phyloP scores from a whole-genome alignment of 768 basidiomycete species.

The Podaxis rugospora region DNA sequence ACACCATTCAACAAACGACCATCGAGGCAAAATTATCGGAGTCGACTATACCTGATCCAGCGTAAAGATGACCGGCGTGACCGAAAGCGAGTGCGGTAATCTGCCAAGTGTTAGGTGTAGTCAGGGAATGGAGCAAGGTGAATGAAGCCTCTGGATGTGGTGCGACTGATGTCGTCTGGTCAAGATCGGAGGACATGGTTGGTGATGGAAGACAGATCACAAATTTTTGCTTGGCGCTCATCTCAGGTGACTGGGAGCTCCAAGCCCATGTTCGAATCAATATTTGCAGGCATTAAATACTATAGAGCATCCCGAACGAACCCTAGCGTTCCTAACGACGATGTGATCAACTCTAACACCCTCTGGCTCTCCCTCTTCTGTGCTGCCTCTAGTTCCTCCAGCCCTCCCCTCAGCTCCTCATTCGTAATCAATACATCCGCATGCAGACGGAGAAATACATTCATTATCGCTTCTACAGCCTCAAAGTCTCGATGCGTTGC shows the following conservation, averaged over 20 bases:
- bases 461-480: slow-evolving; percentile 85
- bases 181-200: not conserved
- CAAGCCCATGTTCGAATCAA: not conserved
- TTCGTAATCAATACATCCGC: slow-evolving; percentile 76
- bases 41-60: slow-evolving; percentile 51
- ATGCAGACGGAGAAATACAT: slow-evolving; percentile 81
- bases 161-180: not conserved
- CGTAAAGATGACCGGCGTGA: slow-evolving; percentile 44
- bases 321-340: slow-evolving; percentile 68
- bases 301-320: slow-evolving; percentile 72
- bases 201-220: not conserved
- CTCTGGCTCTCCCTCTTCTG: slow-evolving; percentile 78
- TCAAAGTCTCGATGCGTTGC: slow-evolving; percentile 87
- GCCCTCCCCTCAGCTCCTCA: slow-evolving; percentile 49
- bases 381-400: slow-evolving; percentile 57
- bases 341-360: slow-evolving; percentile 69
- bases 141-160: slow-evolving; percentile 3
- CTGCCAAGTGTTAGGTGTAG: slow-evolving; percentile 10
- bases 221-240: not conserved
- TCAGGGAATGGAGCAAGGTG: slow-evolving; percentile 4
- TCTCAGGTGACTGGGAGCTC: not conserved
- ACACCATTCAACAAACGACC: not conserved
- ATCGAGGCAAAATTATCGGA: slow-evolving; percentile 4
- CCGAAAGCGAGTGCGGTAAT: slow-evolving; percentile 53
- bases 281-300: not conserved